These are phyloP conservation scores for Candida nitratophila DNA, from an alignment of 805 yeast genomes.

Conservation along the genomic window DNA sequence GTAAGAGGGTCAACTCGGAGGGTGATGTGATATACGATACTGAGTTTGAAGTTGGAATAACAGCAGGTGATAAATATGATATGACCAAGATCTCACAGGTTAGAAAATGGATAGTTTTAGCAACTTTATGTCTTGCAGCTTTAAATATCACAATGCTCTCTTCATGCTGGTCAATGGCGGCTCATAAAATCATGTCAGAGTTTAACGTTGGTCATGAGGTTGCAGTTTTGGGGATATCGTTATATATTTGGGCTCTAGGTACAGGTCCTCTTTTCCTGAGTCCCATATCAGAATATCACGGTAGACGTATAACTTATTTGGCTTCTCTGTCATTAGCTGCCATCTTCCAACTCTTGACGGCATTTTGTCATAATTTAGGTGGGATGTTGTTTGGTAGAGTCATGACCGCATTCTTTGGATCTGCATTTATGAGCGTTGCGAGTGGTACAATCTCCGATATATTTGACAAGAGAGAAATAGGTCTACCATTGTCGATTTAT, in stretches of 20 bases:
- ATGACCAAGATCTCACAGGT: slow-evolving; percentile 27
- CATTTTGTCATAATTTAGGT: slow-evolving; percentile 50
- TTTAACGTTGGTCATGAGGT: slow-evolving; percentile 54
- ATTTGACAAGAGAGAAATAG: slow-evolving; percentile 53
- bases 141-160: slow-evolving; percentile 63
- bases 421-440: slow-evolving; percentile 68
- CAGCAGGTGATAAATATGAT: slow-evolving; percentile 12
- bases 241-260: slow-evolving; percentile 58
- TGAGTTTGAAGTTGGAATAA: slow-evolving; percentile 11
- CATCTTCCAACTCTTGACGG: slow-evolving; percentile 47
- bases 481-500: slow-evolving; percentile 61
- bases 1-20: background rate
- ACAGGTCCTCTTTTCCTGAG: slow-evolving; percentile 58
- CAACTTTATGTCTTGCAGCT: slow-evolving; percentile 46
- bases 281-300: slow-evolving; percentile 53
- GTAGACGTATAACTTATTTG: slow-evolving; percentile 45
- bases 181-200: slow-evolving; percentile 35
- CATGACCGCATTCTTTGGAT: slow-evolving; percentile 65
- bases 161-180: slow-evolving; percentile 59
- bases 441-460: slow-evolving; percentile 74
- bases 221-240: slow-evolving; percentile 47
- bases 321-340: slow-evolving; percentile 37
- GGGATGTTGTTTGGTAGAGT: slow-evolving; percentile 61
- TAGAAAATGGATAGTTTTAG: slow-evolving; percentile 52
- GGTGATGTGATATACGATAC: slow-evolving; percentile 1